Evolutionary conservation across 306 rosid species (phyloP).

Genomic region (Begonia peltatifolia): DNA sequence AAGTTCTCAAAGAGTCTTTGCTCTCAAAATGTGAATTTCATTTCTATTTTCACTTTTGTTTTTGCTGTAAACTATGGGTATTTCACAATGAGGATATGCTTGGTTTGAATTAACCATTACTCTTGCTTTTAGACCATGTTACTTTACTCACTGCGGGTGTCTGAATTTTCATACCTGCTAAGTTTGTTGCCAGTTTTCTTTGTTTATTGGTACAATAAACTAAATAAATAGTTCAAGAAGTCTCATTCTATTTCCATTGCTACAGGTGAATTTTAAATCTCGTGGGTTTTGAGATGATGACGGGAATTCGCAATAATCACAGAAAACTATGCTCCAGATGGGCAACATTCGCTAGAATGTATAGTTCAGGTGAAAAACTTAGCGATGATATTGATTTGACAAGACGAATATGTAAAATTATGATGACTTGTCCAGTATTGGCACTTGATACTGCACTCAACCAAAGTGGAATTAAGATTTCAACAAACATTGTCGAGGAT

Average conservation of each 20-base stretch:
- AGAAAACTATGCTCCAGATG: conserved; percentile 1
- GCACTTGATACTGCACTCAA: conserved; percentile 64
- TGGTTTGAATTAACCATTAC: too few species aligned
- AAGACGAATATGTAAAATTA: conserved; percentile 35
- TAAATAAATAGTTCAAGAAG: background rate
- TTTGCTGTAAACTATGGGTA: too few species aligned
- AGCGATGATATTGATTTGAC: conserved; percentile 31
- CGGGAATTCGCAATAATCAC: background rate
- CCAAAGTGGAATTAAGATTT: conserved; percentile 52
- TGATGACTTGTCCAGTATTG: conserved; percentile 38
- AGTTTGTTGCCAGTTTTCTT: too few species aligned
- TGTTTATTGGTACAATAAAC: too few species aligned
- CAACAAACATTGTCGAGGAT: conserved; percentile 53
- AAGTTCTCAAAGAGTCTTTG: too few species aligned
- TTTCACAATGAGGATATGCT: too few species aligned
- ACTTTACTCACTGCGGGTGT: too few species aligned
- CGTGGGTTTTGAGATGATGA: background rate
- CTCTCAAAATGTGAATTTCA: too few species aligned
- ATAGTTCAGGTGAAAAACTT: conserved; percentile 20
- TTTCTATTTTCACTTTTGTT: too few species aligned
- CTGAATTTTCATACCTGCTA: too few species aligned
- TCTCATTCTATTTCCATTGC: background rate
- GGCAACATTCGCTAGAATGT: conserved; percentile 16
- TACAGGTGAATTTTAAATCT: background rate
- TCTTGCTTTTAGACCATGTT: too few species aligned